A percentile compares a stretch with the other conserved stretches of the same genome.
Evolutionary conservation across 495 filamentous ascomycete species (phyloP).

Genomic region (Glutinoglossum americanum): DNA sequence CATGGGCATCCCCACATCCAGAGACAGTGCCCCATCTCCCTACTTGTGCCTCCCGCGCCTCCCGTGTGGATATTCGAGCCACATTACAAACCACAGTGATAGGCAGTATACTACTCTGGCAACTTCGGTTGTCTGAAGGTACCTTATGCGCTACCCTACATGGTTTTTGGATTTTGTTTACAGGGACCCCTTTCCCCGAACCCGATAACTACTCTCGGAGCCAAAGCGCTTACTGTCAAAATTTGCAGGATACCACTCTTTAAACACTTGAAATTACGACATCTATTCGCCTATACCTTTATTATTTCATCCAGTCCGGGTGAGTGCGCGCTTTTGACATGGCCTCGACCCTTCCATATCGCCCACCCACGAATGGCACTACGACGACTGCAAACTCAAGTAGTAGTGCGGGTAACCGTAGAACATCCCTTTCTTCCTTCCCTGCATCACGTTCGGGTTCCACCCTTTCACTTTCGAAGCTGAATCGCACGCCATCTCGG

Average conservation of each 20-base stretch:
- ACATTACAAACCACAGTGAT: neutral
- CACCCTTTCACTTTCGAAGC: neutral
- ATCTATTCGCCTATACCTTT: neutral
- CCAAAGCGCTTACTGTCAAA: neutral
- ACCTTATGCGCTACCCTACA: neutral
- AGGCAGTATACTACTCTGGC: neutral
- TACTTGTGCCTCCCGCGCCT: neutral
- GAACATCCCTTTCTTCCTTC: slow-evolving; percentile 3
- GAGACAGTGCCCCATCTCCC: neutral
- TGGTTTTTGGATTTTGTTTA: neutral
- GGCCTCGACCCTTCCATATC: neutral
- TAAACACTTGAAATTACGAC: neutral
- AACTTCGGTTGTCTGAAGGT: neutral
- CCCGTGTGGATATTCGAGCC: neutral
- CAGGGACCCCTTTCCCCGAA: neutral
- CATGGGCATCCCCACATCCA: neutral
- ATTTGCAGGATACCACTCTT: neutral
- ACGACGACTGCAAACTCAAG: neutral
- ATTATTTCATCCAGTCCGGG: neutral
- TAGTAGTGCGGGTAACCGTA: neutral
- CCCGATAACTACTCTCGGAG: neutral
- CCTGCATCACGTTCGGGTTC: neutral
- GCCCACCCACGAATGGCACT: neutral
- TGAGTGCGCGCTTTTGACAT: neutral
- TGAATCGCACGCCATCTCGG: neutral